Evolutionary conservation across 768 basidiomycete species (phyloP).

Genomic region (Phallus indusiatus): DNA sequence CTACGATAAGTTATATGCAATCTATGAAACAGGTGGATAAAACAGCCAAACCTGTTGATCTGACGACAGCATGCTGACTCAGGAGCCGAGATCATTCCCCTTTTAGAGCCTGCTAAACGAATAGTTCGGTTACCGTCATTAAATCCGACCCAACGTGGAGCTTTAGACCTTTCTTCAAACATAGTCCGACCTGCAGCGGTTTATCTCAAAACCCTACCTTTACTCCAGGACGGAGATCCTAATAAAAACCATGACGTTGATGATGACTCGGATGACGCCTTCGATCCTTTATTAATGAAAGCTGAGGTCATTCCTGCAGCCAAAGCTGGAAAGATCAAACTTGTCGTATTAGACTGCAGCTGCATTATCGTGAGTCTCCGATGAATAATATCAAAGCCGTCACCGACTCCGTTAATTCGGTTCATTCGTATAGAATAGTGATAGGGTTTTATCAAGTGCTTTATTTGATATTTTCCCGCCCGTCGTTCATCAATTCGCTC

Average conservation of each 20-base stretch:
- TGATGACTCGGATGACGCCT: background rate
- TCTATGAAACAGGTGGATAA: background rate
- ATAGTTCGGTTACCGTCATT: background rate
- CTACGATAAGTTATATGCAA: background rate
- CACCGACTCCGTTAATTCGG: background rate
- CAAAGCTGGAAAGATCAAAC: background rate
- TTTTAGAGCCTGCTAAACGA: background rate
- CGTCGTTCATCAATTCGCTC: background rate
- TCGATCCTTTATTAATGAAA: background rate
- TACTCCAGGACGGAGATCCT: background rate
- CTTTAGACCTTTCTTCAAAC: background rate
- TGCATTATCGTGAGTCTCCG: background rate
- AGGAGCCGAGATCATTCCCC: background rate
- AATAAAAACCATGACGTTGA: background rate
- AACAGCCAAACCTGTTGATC: background rate
- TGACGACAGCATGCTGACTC: background rate
- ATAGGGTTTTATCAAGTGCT: background rate
- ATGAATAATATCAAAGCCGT: background rate
- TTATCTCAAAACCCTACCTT: background rate
- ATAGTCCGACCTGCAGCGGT: background rate
- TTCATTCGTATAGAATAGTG: background rate
- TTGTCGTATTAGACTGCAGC: background rate
- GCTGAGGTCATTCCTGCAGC: background rate
- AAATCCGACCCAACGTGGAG: background rate
- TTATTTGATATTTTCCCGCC: background rate